Base-by-base conservation (phyloP, 2,329 filamentous ascomycete species). In the Claviceps humidiphila region DNA sequence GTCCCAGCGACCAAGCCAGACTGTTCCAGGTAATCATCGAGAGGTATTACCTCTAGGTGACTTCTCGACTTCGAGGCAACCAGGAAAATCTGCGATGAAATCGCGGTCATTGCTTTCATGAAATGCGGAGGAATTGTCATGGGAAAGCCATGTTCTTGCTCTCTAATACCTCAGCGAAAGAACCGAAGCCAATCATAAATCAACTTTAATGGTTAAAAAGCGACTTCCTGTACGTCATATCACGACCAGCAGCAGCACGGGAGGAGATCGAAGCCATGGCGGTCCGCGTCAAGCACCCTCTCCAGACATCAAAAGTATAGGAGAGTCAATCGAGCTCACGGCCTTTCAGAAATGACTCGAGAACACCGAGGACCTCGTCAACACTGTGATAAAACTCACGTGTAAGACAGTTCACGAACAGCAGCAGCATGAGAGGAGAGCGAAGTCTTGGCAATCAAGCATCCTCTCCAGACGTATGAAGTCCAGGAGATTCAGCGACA, bases 71-170 rank as follows among this genome's bases (percentile, higher is more conserved):
- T 98, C 80, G 93, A 98, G 85, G 95, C 88, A 82, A 96, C 96
- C 87, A 96, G 96, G 87, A 82, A 89, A 68, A 94, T 97, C 69
- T 97, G 93, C 80, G 93, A 97, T 89, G 93, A 98, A 79, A 93
- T 98, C 67, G 93, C 93, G 70, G 95, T 98, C 75, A 98, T 98
- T 71, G 89, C 93, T 65, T 94, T 87, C 67, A 98, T 11, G 4
- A 4, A 34, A 11, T 34, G 9, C 30, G 11, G 30, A 9, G 9
- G 4, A 34, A 11, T 4, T 4, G 9, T 34, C 30, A 11, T 30
- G 9, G 3, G 1, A 8, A 11, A 11, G 8, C 8, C 9, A 30
- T 30, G 9, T 30, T 30, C 30, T 34, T 34, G 30, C 30, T 34
- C 30, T 34, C 30, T 4, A 11, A 34, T 8, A 34, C 9, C 9